These are phyloP conservation scores for Termitomyces sp. DNA, from an alignment of 768 basidiomycete species.

Conservation along the genomic window DNA sequence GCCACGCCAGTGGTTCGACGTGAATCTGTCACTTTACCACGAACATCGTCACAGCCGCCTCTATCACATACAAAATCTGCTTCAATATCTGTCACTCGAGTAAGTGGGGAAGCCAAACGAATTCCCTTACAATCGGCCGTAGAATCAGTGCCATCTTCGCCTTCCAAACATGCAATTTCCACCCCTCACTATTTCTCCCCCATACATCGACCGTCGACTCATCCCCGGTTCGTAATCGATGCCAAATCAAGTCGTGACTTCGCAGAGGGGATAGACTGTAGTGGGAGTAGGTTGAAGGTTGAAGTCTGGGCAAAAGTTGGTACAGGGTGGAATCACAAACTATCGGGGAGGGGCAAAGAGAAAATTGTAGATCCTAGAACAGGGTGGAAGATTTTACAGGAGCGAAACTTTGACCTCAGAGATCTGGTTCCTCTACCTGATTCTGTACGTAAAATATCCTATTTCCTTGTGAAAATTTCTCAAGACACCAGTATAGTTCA, in stretches of 20 bases:
- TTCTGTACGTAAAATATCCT: slow-evolving; percentile 42
- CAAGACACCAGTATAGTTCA: slow-evolving; percentile 20
- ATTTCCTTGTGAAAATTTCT: slow-evolving; percentile 6
- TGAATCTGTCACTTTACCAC: slow-evolving; percentile 14
- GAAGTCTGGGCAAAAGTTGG: slow-evolving; percentile 54
- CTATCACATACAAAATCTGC: slow-evolving; percentile 22
- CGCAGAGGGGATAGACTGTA: slow-evolving; percentile 48
- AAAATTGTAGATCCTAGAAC: slow-evolving; percentile 12
- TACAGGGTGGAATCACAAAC: slow-evolving; percentile 14
- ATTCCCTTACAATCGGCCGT: slow-evolving; percentile 10
- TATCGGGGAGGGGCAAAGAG: slow-evolving; percentile 45
- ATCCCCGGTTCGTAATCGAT: slow-evolving; percentile 70
- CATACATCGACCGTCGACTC: slow-evolving; percentile 78
- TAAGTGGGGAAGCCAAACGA: slow-evolving; percentile 17
- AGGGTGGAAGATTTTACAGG: slow-evolving; percentile 62
- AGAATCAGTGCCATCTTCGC: slow-evolving; percentile 9
- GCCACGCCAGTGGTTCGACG: slow-evolving; percentile 15
- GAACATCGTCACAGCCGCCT: slow-evolving; percentile 8
- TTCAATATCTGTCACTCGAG: slow-evolving; percentile 18
- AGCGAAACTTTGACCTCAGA: slow-evolving; percentile 61
- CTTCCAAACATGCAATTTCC: slow-evolving; percentile 23
- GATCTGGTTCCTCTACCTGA: slow-evolving; percentile 54
- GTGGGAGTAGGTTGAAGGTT: slow-evolving; percentile 45
- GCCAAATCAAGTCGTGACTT: slow-evolving; percentile 45
- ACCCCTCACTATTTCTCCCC: slow-evolving; percentile 70